Evolutionary conservation across 768 basidiomycete genomes (phyloP).

Genomic region (Lactifluus subvellereus): DNA sequence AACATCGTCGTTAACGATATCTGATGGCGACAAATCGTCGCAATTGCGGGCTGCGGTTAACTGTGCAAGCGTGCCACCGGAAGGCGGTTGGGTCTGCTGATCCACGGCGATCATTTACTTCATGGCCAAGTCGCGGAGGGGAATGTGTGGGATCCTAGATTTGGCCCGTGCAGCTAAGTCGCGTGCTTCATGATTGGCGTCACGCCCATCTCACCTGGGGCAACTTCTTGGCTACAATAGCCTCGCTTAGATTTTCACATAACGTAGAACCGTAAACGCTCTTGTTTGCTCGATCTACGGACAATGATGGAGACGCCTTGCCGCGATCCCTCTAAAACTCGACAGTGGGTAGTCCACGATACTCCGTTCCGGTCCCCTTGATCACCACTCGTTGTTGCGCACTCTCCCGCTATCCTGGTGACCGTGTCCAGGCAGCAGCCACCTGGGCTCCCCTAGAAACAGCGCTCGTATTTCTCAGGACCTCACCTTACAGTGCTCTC

Average conservation of each 20-base stretch:
- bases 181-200: constrained; percentile 24
- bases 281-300: constrained; percentile 15
- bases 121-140: constrained; percentile 17
- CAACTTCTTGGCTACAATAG: constrained; percentile 15
- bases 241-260: constrained; percentile 19
- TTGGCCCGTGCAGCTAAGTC: constrained; percentile 10
- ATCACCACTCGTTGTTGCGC: constrained; percentile 12
- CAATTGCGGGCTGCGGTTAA: constrained; percentile 4
- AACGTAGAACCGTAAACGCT: constrained; percentile 8
- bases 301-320: constrained; percentile 5
- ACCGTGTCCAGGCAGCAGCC: constrained; percentile 22
- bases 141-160: constrained; percentile 14
- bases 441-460: constrained; percentile 19
- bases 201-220: constrained; percentile 13
- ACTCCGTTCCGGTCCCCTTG: constrained; percentile 23
- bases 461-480: background rate
- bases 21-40: constrained; percentile 21
- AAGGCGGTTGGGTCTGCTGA: constrained; percentile 10
- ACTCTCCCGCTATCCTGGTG: constrained; percentile 16
- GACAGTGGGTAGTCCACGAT: background rate
- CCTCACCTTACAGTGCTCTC: background rate
- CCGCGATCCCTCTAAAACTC: constrained; percentile 22
- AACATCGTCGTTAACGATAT: constrained; percentile 16
- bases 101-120: constrained; percentile 23
- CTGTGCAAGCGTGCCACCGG: background rate